Evolutionary conservation across 768 basidiomycete genomes (phyloP), one percentile per base, ranked within the genome.

Genomic region (Chalciporus piperatus): DNA sequence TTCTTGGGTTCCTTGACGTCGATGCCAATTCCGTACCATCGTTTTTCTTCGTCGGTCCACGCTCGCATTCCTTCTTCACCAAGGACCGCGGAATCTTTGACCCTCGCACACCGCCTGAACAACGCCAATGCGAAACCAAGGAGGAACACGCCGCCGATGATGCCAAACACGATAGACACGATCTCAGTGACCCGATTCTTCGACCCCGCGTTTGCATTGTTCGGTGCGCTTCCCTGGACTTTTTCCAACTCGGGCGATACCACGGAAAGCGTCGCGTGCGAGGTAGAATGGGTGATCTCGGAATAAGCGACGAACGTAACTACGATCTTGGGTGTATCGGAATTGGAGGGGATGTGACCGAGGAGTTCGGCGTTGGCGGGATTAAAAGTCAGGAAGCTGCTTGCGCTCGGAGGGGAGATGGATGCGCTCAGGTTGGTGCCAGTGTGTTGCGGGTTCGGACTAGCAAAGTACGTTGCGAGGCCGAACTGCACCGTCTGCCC

Each of bases 281-380:
- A 90, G 1, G 81, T 87, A 14, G 87, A 85, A 57, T 84, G 87
- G 2, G 83, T 87, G 17, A 76, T 48, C 33, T 64, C 71, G 28
- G 84, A 87, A 66, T 83, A 87, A 3, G 87, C 89, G 7, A 83
- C 82, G 57, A 90, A 86, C 3, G 79, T 80, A 44, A 82, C 71
- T 1, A 70, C 66, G 37, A 83, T 74, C 40, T 75, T 73, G 16
- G 74, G 61, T 27, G 57, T 56, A 25, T 71, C 57, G 20, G 76
- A 76, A 52, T 77, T 66, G 30, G 59, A 45, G 6, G 88, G 85
- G 30, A 89, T 66, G 16, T 61, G 76, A 6, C 89, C 91, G 30
- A 72, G 66, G 42, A 91, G 65, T n/a, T 67, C 65, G 9, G 74
- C 75, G 14, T 65, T 69, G 40, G 39, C 50, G 16, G 75, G 44